Evolutionary conservation across 352 stramenopile genomes (phyloP).

Genomic region (Stramenopiles sp.): DNA sequence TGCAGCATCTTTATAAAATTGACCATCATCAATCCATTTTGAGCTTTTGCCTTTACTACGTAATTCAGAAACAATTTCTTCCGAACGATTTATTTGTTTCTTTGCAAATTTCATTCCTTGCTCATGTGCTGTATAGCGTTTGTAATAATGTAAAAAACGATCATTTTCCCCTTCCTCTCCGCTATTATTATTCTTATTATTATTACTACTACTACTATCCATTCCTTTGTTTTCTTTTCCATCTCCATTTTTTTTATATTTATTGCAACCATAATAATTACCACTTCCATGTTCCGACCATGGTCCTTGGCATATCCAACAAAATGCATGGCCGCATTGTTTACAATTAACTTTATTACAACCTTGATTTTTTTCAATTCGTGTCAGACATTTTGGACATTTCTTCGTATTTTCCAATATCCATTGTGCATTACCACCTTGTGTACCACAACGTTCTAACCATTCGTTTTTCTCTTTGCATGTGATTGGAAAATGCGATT

Average conservation of each 20-base stretch:
- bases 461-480: constrained; percentile 77
- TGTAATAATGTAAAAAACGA: constrained; percentile 98
- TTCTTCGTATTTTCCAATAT: constrained; percentile 98
- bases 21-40: constrained; percentile 22
- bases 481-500: constrained; percentile 74
- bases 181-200: constrained; percentile 64
- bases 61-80: constrained; percentile 81
- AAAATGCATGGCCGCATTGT: constrained; percentile 84
- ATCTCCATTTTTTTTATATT: constrained; percentile 49
- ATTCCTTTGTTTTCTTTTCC: constrained; percentile 13
- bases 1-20: constrained; percentile 11
- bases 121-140: constrained; percentile 80
- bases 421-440: constrained; percentile 97
- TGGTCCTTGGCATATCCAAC: constrained; percentile 71
- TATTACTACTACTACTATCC: constrained; percentile 25
- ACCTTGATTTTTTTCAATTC: constrained; percentile 99
- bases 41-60: constrained; percentile 48
- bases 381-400: constrained; percentile 90
- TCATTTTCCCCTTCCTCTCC: constrained; percentile 86
- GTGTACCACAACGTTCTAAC: constrained; percentile 89
- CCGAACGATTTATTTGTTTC: constrained; percentile 79
- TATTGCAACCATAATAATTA: constrained; percentile 99
- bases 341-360: constrained; percentile 98
- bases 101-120: constrained; percentile 87
- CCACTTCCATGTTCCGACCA: constrained; percentile 87